A percentile compares a stretch with the other conserved stretches of the same genome.
phyloP scores from a whole-genome alignment of 1,284 basidiomycete genomes.

The Phellinidium pouzarii region DNA sequence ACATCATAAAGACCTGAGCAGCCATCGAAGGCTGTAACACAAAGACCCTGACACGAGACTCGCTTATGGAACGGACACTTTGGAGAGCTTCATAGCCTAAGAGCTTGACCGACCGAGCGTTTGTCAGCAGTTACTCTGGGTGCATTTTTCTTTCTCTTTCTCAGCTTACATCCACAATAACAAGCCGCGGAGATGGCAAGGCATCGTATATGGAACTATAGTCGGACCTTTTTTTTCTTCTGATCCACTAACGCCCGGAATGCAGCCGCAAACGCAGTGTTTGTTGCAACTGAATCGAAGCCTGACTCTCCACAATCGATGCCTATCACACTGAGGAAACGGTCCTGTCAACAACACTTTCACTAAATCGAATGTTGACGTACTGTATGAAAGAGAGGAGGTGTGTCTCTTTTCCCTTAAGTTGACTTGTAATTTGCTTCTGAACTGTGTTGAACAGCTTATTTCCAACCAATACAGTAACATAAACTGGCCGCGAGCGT shows the following conservation, averaged over 20 bases:
- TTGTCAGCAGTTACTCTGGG: neutral
- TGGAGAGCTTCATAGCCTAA: constrained; percentile 3
- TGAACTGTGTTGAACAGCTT: constrained; percentile 1
- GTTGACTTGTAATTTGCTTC: neutral
- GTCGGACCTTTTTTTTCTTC: neutral
- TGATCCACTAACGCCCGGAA: neutral
- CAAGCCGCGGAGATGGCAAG: neutral
- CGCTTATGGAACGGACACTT: neutral
- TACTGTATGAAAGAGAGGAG: neutral
- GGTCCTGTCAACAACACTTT: neutral
- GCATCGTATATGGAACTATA: neutral
- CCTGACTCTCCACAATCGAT: constrained; percentile 2
- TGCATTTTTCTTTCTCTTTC: neutral
- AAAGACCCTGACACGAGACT: neutral
- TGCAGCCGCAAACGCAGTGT: neutral
- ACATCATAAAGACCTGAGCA: constrained; percentile 4
- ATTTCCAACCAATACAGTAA: constrained; percentile 6
- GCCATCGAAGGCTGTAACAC: constrained; percentile 4
- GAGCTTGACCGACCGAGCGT: neutral
- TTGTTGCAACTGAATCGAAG: constrained; percentile 3
- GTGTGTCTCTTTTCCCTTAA: neutral
- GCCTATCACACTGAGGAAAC: neutral
- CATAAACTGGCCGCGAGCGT: neutral
- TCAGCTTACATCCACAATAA: constrained; percentile 4
- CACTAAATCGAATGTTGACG: neutral